Percentiles rank a stretch among this genome's conserved stretches.
Conservation (phyloP, 1,284 basidiomycete genomes). For the Chiua sp. region DNA sequence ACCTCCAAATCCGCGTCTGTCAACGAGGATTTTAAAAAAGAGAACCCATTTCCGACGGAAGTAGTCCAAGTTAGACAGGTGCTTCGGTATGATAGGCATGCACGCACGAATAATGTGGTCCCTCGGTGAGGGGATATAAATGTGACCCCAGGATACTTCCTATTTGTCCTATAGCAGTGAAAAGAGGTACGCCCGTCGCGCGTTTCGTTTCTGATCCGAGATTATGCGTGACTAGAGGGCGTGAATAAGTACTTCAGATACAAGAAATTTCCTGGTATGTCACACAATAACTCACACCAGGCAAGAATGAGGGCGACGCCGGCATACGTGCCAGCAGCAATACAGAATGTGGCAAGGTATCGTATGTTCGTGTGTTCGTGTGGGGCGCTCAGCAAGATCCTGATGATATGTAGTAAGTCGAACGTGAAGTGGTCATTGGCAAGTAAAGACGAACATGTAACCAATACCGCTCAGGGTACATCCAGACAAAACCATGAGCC, state of each 20-base stretch:
- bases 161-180: slow-evolving; percentile 77
- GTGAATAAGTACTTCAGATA: neutral
- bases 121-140: slow-evolving; percentile 66
- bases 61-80: neutral
- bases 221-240: slow-evolving; percentile 66
- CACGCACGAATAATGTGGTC: slow-evolving; percentile 64
- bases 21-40: neutral
- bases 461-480: slow-evolving; percentile 63
- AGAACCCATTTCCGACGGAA: neutral
- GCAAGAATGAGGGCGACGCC: slow-evolving; percentile 70
- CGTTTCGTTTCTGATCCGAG: slow-evolving; percentile 80
- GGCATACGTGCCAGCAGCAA: slow-evolving; percentile 72
- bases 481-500: slow-evolving; percentile 58
- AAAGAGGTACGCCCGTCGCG: slow-evolving; percentile 75
- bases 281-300: slow-evolving; percentile 64
- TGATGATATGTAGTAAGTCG: slow-evolving; percentile 2
- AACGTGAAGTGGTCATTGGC: neutral
- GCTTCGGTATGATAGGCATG: neutral
- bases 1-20: slow-evolving; percentile 36
- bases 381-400: slow-evolving; percentile 25
- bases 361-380: slow-evolving; percentile 53
- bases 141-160: slow-evolving; percentile 77
- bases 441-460: slow-evolving; percentile 44
- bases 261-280: neutral
- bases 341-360: slow-evolving; percentile 75